Evolutionary conservation across 129 eudicot genomes (phyloP), one percentile per base, ranked within the genome.

Genomic region (Pittosporum tobira): DNA sequence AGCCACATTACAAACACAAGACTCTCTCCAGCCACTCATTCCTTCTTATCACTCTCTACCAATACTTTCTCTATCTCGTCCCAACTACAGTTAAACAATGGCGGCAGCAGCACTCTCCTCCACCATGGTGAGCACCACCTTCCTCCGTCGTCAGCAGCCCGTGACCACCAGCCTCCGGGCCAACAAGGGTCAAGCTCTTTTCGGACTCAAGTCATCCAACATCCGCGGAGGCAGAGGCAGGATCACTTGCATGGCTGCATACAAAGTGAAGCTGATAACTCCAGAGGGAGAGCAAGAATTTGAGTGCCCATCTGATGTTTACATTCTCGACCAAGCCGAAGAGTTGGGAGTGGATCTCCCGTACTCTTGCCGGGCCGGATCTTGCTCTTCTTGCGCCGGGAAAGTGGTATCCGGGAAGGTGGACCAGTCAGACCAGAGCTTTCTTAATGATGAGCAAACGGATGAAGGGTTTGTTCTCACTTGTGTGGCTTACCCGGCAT

Each of bases 381-480:
- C 96, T 0, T 88, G 96, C 81, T 84, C 94, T 5, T 68, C 94
- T 4, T 88, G 96, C 44, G 81, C 67, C 47, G 96, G 94, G 0
- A 88, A 84, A 42, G 56, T 88, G 1, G 30, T 67, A 3, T 20
- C 68, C 11, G 96, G 94, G 4, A 36, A 6, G 1, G 65, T 88
- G 5, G 96, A 84, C 71, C 94, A 84, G 69, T 69, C 78, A 0
- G 87, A 84, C 19, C 58, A 48, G 7, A 65, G 66, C 48, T 84
- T 74, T 51, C 82, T 84, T 40, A 82, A 80, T 19, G 87, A 77
- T 16, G 84, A 77, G 0, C 96, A 88, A 66, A 11, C 79, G 40
- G 68, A 15, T 0, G 77, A 0, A 0, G 96, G 96, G 1, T 84
- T 73, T 77, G 96, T 88, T 14, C 78, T 55, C 15, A 55, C 61